Base-by-base conservation (phyloP, 2,329 filamentous ascomycete species). In the Domatiomyces catenatus region DNA sequence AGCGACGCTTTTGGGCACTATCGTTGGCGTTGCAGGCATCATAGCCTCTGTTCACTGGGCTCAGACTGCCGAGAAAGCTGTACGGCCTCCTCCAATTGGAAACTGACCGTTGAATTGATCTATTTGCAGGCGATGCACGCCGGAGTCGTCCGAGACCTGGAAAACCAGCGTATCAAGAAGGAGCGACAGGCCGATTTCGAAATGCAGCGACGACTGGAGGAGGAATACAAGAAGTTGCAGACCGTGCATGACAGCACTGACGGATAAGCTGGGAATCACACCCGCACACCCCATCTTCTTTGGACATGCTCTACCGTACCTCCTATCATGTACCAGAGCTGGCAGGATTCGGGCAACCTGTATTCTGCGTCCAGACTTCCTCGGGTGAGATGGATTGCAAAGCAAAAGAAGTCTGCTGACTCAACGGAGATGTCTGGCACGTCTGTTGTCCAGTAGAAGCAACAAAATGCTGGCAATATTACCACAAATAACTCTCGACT, bases 161-260 rank as follows among this genome's bases (percentile, higher is more conserved):
- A 96, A 64, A 87, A 93, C 63, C 89, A 94, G 65, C 81, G 85
- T 45, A 66, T 95, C 58, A 95, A 95, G 70, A 77, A 79, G 58
- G 92, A 98, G 67, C 82, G 92, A 52, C 86, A 93, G 66, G 79
- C 88, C 48, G 92, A 98, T 64, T 98, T 98, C 62, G 89, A 96
- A 57, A 80, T 94, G 77, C 92, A 98, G 65, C 78, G 75, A 56
- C 77, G 76, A 5, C 72, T 98, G 46, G 89, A 96, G 69, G 78
- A 83, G 61, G 86, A 98, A 66, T 96, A 95, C 67, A 81, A 83
- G 65, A 90, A 90, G 66, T 74, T 88, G 28, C 92, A 98, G 70
- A 84, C 72, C 3, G 89, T 96, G 28, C 58, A 55, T 48, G 58
- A 60, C 28, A 57, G 52, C 39, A 60, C 56, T 10, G 42, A 48